A percentile compares a stretch with the other conserved stretches of the same genome.
These are phyloP conservation scores for Primulina eburnea DNA, from an alignment of 257 asterid species.

Conservation along the genomic window DNA sequence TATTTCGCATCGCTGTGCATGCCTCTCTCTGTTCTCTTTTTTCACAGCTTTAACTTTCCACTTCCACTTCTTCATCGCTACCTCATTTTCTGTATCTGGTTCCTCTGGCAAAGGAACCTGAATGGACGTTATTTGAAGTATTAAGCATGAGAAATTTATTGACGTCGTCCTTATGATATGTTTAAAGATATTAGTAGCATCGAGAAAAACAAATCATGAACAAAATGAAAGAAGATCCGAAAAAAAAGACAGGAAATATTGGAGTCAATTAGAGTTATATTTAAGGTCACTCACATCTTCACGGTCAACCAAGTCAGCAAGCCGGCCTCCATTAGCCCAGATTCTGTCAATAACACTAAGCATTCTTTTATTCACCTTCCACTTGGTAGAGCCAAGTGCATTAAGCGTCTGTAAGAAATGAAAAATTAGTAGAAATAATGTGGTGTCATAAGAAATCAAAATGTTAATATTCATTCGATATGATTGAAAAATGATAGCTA, in stretches of 20 bases:
- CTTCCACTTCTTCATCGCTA: constrained; percentile 74
- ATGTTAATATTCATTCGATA: constrained; percentile 1
- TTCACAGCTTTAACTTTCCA: constrained; percentile 68
- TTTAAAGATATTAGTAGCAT: not conserved
- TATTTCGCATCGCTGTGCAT: constrained; percentile 89
- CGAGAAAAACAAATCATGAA: not conserved
- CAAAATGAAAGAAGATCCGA: not conserved
- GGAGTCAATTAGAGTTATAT: constrained; percentile 5
- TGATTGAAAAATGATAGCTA: constrained; percentile 8
- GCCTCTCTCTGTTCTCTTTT: constrained; percentile 82
- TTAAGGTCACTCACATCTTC: constrained; percentile 65
- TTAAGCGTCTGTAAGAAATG: constrained; percentile 64
- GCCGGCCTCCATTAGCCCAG: constrained; percentile 87
- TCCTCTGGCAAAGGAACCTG: constrained; percentile 84
- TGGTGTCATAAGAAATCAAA: not conserved
- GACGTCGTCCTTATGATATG: not conserved
- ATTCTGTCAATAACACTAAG: constrained; percentile 76
- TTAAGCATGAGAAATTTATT: constrained; percentile 13
- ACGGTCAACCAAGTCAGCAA: constrained; percentile 88
- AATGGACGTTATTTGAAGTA: constrained; percentile 18
- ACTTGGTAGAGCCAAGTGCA: constrained; percentile 86
- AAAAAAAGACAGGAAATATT: constrained; percentile 5
- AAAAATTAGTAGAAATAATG: constrained; percentile 15
- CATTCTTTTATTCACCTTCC: constrained; percentile 90
- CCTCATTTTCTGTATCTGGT: constrained; percentile 77